Evolutionary conservation across 306 rosid genomes (phyloP), one percentile per base, ranked within the genome.

Genomic region (Psophocarpus tetragonolobus): DNA sequence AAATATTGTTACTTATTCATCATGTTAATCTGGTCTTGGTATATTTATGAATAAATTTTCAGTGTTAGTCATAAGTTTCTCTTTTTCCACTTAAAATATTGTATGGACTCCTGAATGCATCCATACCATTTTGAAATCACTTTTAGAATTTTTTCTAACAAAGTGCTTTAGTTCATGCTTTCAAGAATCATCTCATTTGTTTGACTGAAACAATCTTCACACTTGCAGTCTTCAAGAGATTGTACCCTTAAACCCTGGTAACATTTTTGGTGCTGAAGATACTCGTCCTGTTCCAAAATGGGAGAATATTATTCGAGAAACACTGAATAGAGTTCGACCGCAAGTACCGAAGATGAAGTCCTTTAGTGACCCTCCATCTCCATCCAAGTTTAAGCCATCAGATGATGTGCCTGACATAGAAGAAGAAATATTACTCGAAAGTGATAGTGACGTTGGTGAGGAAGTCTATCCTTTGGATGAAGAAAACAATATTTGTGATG

Each of bases 341-440:
- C 64, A 24, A 2, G 24, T 42, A 60, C 45, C 63, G 44, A 93
- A 90, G 90, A 74, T 87, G 75, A 96, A 92, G 81, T 91, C 89
- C 81, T 96, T 88, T 24, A 96, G 96, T 41, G 99, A 93, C 78
- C 99, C 99, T 69, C 98, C 96, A n/a, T 96, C 99, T 70, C 98
- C 99, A 32, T 91, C 99, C 81, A 96, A 88, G 71, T 96, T 82
- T 87, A 91, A 85, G 89, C 94, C 89, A 78, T 79, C 84, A 61
- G 91, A 87, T 62, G 93, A 91, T 63, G 62, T 76, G 74, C 87
- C 97, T 23, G 87, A 86, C 80, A 83, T 91, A 56, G 97, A 96
- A 85, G 99, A 90, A 85, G 99, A 96, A 78, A 83, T 88, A 76
- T 80, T 88, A 66, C 81, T 84, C 36, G 96, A 91, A 81, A 90